These are phyloP conservation scores for Biancaea sappan DNA, from an alignment of 306 rosid genomes.

Conservation along the genomic window DNA sequence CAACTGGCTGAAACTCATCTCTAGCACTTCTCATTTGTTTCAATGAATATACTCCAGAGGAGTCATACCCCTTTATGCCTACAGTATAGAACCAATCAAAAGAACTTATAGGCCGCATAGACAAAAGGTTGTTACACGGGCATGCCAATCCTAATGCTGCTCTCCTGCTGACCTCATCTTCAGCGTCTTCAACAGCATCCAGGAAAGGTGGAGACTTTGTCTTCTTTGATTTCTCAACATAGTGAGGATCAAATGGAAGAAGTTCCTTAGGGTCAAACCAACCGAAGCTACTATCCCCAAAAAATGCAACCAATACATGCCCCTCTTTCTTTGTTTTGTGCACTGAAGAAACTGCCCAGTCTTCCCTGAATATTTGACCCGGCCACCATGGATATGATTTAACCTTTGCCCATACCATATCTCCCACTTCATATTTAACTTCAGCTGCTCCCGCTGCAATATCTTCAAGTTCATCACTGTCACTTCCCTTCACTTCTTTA, in stretches of 20 bases:
- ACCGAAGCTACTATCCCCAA: slow-evolving; percentile 24
- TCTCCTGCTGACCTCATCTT: slow-evolving; percentile 4
- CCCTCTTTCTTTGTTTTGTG: slow-evolving; percentile 17
- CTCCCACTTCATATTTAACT: slow-evolving; percentile 27
- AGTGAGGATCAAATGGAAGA: slow-evolving; percentile 24
- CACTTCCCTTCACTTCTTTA: background rate
- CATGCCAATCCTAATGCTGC: slow-evolving; percentile 27
- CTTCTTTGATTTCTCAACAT: slow-evolving; percentile 16
- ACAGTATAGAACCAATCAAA: slow-evolving; percentile 10
- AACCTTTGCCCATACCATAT: slow-evolving; percentile 31
- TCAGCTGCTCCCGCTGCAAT: background rate
- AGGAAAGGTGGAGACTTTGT: background rate
- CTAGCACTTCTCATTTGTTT: slow-evolving; percentile 8
- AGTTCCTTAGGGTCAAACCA: slow-evolving; percentile 16
- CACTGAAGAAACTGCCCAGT: background rate
- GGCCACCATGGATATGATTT: slow-evolving; percentile 21
- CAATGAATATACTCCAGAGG: background rate
- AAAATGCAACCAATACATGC: slow-evolving; percentile 21
- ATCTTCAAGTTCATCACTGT: background rate
- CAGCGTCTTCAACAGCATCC: slow-evolving; percentile 11
- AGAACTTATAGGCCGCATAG: background rate
- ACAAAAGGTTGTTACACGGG: background rate
- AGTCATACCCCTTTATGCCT: background rate
- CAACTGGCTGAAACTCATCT: background rate
- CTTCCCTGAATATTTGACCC: slow-evolving; percentile 17